Base-by-base conservation (phyloP, 2,329 filamentous ascomycete genomes). In the Lojkania enalia region DNA sequence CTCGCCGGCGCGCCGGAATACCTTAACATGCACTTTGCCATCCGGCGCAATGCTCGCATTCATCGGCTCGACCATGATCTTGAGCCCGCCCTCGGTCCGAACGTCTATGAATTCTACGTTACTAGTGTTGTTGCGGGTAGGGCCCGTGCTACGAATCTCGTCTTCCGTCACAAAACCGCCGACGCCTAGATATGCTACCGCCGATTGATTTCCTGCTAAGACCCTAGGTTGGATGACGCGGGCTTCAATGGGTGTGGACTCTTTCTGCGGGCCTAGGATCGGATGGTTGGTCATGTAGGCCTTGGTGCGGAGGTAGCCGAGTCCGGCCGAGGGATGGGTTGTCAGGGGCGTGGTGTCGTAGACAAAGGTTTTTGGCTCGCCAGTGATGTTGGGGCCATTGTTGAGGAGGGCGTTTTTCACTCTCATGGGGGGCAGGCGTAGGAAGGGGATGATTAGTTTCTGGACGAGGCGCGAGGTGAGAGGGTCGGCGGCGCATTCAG, bases 241-340 rank as follows among this genome's bases (percentile, higher is more conserved):
- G 3, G 81, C 79, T 48, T 79, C 65, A 2, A 85, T 72, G 0
- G 82, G 82, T 3, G 74, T 59, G 18, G 71, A 71, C 20, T 70
- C 58, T 2, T 67, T 66, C 57, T 84, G 82, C 7, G 84, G 83
- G 3, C 84, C 84, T 54, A 79, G 78, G 20, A 77, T 61, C 2
- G 82, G 80, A 59, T 85, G 81, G 58, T 85, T 86, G 54, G 76
- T 70, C 33, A 82, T 67, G 57, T 78, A 71, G 16, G 78, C 71
- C 42, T 75, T 73, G 11, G 78, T 79, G 37, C 80, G 77, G 2
- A 80, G 69, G 61, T 87, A 86, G 12, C 79, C 78, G 4, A 87
- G 71, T 51, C 84, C 84, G 3, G 80, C 83, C 3, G 80, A 83
- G 2, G 84, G 83, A 64, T 87, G 84, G 5, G 84, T 86, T 46